These are phyloP conservation scores for Paramecium tetraurelia DNA, from an alignment of 73 alveolate species.

Conservation along the genomic window DNA sequence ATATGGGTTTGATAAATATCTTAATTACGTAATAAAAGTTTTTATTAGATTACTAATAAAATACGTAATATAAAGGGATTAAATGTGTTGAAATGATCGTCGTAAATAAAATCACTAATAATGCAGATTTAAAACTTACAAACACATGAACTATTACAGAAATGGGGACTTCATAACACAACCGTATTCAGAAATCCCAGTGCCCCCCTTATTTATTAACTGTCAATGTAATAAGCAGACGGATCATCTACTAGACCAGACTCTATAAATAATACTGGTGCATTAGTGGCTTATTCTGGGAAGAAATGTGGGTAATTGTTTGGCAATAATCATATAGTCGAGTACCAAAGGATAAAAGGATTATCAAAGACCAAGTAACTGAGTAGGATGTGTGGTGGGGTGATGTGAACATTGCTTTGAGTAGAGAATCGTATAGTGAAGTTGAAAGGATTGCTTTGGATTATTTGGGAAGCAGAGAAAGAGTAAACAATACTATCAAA, in stretches of 20 bases:
- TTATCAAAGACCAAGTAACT: constrained; percentile 68
- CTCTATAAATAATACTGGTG: constrained; percentile 51
- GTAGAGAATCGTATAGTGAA: constrained; percentile 69
- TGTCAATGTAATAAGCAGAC: not conserved
- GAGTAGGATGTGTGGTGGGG: constrained; percentile 84
- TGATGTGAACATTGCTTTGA: constrained; percentile 77
- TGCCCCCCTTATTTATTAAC: not conserved
- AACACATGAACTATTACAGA: not conserved
- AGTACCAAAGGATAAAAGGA: constrained; percentile 82
- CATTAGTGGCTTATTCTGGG: constrained; percentile 68
- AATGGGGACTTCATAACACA: not conserved
- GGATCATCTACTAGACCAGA: not conserved
- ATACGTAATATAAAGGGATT: not conserved
- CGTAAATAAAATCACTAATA: not conserved
- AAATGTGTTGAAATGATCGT: not conserved
- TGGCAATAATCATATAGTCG: constrained; percentile 65
- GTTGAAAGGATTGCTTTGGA: constrained; percentile 72
- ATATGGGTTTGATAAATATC: not conserved
- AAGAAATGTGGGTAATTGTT: constrained; percentile 41
- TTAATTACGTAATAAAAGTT: not conserved
- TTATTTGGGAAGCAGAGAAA: constrained; percentile 66
- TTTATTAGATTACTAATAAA: not conserved
- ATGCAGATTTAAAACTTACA: not conserved
- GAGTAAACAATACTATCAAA: constrained; percentile 41
- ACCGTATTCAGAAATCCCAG: not conserved